Evolutionary conservation across 2,329 filamentous ascomycete species (phyloP).

Genomic region (Coniochaeta prunicola): DNA sequence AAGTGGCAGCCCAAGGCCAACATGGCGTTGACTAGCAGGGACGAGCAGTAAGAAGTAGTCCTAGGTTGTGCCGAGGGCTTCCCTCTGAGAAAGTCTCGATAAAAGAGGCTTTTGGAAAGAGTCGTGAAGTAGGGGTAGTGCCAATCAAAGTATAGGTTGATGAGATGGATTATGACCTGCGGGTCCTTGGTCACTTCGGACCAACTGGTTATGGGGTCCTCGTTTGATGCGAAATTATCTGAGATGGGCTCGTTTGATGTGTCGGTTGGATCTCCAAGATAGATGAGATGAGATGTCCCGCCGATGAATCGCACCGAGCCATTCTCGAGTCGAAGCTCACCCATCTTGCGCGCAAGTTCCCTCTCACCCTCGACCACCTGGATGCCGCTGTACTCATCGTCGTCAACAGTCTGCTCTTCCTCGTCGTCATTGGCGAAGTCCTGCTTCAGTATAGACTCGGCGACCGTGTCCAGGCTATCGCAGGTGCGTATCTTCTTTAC

Average conservation of each 20-base stretch:
- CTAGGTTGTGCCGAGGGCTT: conserved; percentile 44
- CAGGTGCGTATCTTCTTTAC: conserved; percentile 85
- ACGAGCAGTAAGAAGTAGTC: conserved; percentile 72
- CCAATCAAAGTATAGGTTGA: conserved; percentile 98
- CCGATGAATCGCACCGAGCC: conserved; percentile 87
- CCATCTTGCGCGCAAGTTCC: conserved; percentile 88
- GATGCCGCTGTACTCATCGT: conserved; percentile 28
- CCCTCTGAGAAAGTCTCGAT: conserved; percentile 73
- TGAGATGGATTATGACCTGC: conserved; percentile 73
- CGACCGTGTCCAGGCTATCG: conserved; percentile 55
- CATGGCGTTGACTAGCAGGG: conserved; percentile 88
- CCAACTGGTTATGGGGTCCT: conserved; percentile 77
- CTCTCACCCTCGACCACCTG: conserved; percentile 54
- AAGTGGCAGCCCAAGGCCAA: conserved; percentile 91
- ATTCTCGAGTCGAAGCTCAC: conserved; percentile 78
- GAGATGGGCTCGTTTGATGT: conserved; percentile 32
- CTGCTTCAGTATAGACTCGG: conserved; percentile 44
- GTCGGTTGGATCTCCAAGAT: conserved; percentile 50
- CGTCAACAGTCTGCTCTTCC: conserved; percentile 31
- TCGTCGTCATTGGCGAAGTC: conserved; percentile 26
- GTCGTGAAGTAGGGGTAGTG: conserved; percentile 96
- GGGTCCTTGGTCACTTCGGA: conserved; percentile 76
- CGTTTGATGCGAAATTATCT: conserved; percentile 41
- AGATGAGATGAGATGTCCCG: conserved; percentile 89
- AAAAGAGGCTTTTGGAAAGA: conserved; percentile 79